A percentile compares a stretch with the other conserved stretches of the same genome.
These are phyloP conservation scores for Tephrocybe rancida DNA, from an alignment of 768 basidiomycete genomes.

Conservation along the genomic window DNA sequence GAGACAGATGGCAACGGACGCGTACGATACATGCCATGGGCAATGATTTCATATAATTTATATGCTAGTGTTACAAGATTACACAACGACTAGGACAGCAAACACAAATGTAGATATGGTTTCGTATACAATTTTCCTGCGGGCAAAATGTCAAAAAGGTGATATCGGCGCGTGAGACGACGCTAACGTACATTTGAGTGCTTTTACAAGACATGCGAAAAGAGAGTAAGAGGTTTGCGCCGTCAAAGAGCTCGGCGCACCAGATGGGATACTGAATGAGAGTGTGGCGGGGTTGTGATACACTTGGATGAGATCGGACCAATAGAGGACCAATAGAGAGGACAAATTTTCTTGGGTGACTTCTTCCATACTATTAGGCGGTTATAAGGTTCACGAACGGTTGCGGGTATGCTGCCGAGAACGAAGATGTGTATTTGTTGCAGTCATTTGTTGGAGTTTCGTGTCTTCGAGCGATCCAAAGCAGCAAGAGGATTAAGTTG, in stretches of 20 bases:
- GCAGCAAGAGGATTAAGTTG: slow-evolving; percentile 13
- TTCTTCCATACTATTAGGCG: slow-evolving; percentile 6
- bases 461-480: slow-evolving; percentile 4
- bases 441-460: slow-evolving; percentile 9
- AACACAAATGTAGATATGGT: neutral
- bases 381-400: slow-evolving; percentile 29
- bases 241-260: slow-evolving; percentile 4
- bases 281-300: slow-evolving; percentile 4
- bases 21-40: neutral
- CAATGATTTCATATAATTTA: neutral
- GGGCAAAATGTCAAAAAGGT: neutral
- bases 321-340: neutral
- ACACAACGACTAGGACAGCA: slow-evolving; percentile 1
- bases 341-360: neutral
- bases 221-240: slow-evolving; percentile 3
- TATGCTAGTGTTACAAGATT: slow-evolving; percentile 12
- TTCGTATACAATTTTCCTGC: slow-evolving; percentile 1
- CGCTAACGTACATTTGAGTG: slow-evolving; percentile 2
- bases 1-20: no score
- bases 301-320: neutral
- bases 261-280: neutral
- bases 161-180: neutral
- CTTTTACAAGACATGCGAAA: slow-evolving; percentile 1
- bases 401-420: slow-evolving; percentile 42
- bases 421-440: slow-evolving; percentile 11